Evolutionary conservation across 139 green algal species (phyloP), one percentile per base, ranked within the genome.

Genomic region (Chlorella sp.): DNA sequence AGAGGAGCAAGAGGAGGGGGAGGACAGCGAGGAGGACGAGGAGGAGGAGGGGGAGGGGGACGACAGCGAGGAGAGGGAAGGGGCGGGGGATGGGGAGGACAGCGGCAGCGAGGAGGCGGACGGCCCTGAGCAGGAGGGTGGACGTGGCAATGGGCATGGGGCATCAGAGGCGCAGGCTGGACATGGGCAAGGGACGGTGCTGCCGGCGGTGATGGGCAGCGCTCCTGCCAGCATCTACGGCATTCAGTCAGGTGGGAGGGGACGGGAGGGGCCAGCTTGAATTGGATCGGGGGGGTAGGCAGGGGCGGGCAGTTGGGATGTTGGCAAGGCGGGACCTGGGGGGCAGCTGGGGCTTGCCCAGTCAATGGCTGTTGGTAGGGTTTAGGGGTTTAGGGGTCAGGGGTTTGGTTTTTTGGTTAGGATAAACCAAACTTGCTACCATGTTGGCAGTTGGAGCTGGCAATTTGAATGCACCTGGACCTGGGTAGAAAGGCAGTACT

Each of bases 1-100:
- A 21, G 87, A 87, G 18, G 87, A 87, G 16, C 81, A 87, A 11
- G 89, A 88, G 2, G 81, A 64, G 28, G 89, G 83, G 82, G 76
- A 86, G 22, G 82, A 37, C 2, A 57, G 28, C 9, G 78, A 76
- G 26, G 77, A 68, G 37, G 85, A 83, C 19, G 73, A 42, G 36
- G 61, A 61, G 0, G 57, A 16, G 28, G 66, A 77, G 53, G 39
- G 81, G 40, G 61, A 77, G 12, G 87, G 60, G 61, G 48, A 39
- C 21, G 77, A 22, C n/a, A 57, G 34, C 37, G 83, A 36, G 37
- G n/a, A 28, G 7, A 40, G 48, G 48, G 48, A 57, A 9, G 48
- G 9, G 48, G 76, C 28, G 1, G 80, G 48, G 48, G 48, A 57
- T 5, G 48, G 9, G 48, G 76, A 48, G 1, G 80, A 11, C 80